Evolutionary conservation across 306 rosid genomes (phyloP).

Genomic region (Cucurbita maxima): DNA sequence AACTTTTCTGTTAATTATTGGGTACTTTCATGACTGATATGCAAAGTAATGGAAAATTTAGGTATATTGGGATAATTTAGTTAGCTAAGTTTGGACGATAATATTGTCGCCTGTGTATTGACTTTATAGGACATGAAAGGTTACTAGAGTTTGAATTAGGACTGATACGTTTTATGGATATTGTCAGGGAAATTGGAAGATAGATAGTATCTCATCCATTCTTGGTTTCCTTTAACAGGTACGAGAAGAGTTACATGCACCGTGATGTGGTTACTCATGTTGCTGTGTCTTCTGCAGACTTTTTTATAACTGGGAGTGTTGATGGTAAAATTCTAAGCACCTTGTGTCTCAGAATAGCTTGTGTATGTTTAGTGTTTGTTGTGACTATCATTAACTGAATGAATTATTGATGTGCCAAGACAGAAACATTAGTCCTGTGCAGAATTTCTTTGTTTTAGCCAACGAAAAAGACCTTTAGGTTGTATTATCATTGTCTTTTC

Average conservation of each 20-base stretch:
- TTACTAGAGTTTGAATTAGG: not conserved
- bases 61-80: not conserved
- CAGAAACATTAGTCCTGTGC: not conserved
- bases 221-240: slow-evolving; percentile 32
- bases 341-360: not conserved
- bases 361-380: not conserved
- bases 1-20: not conserved
- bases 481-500: not conserved
- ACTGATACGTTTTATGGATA: not conserved
- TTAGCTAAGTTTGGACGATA: not conserved
- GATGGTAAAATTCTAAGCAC: slow-evolving; percentile 39
- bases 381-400: not conserved
- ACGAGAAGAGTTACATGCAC: slow-evolving; percentile 96
- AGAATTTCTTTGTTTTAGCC: not conserved
- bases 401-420: not conserved
- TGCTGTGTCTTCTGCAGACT: slow-evolving; percentile 78
- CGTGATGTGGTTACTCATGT: slow-evolving; percentile 93
- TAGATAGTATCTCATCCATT: not conserved
- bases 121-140: not conserved
- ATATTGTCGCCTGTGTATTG: not conserved
- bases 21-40: not conserved
- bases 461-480: not conserved
- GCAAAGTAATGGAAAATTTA: not conserved
- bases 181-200: not conserved
- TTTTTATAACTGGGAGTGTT: slow-evolving; percentile 78